Evolutionary conservation across 768 basidiomycete species (phyloP).

Genomic region (Amyloporia xantha): DNA sequence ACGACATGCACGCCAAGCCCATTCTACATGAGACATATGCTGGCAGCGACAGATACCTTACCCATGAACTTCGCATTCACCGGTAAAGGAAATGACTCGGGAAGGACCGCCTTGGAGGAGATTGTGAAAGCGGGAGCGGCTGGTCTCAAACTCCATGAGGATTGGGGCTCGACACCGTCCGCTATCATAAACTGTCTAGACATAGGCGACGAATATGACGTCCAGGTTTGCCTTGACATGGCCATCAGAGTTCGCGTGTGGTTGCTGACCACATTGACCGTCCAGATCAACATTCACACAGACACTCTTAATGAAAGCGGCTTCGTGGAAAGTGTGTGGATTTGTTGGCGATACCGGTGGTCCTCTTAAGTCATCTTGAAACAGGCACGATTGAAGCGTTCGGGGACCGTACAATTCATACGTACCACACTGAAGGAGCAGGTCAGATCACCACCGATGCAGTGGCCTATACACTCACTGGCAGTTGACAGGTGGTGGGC

Average conservation of each 20-base stretch:
- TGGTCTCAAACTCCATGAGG: conserved; percentile 94
- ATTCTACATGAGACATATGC: conserved; percentile 87
- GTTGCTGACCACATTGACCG: neutral
- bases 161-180: conserved; percentile 91
- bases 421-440: conserved; percentile 95
- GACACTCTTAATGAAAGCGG: conserved; percentile 98
- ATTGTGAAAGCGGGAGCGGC: conserved; percentile 77
- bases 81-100: conserved; percentile 94
- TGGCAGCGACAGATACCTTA: conserved; percentile 83
- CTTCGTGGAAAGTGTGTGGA: conserved; percentile 79
- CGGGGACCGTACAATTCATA: conserved; percentile 87
- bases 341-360: neutral
- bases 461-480: too few relatives aligned
- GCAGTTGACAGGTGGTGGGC: conserved; percentile 69
- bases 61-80: conserved; percentile 94
- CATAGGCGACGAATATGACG: conserved; percentile 86
- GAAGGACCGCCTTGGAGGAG: conserved; percentile 66
- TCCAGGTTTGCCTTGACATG: conserved; percentile 54
- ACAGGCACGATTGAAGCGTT: conserved; percentile 86
- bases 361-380: neutral
- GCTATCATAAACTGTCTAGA: conserved; percentile 71
- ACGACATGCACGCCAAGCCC: conserved; percentile 92
- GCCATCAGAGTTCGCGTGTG: neutral
- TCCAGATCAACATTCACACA: conserved; percentile 86
- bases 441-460: conserved; percentile 36